Evolutionary conservation across 2,329 filamentous ascomycete species (phyloP).

Genomic region (Exophiala mesophila): DNA sequence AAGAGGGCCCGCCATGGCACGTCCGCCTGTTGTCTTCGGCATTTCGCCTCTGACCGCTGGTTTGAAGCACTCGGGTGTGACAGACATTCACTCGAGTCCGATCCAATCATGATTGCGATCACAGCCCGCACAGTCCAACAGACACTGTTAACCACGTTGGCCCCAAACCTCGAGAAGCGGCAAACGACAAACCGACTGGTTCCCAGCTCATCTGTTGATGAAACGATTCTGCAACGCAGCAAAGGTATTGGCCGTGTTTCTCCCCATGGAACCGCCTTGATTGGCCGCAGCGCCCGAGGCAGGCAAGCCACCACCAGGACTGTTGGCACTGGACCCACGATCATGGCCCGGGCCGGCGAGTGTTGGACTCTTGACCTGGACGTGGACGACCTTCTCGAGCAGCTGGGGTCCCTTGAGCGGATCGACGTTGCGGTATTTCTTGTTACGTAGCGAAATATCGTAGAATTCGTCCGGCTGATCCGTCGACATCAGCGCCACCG

Average conservation of each 20-base stretch:
- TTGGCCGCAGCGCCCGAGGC: conserved; percentile 38
- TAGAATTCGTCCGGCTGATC: conserved; percentile 97
- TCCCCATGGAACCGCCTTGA: conserved; percentile 33
- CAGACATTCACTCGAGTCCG: no score
- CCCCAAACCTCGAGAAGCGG: no score
- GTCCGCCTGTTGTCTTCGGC: no score
- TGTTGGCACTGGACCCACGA: conserved; percentile 8
- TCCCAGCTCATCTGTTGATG: conserved; percentile 19
- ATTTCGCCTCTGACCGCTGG: no score
- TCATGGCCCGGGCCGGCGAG: not conserved
- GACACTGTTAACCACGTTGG: no score
- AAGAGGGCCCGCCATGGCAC: no score
- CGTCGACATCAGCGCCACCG: conserved; percentile 76
- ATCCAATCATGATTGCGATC: no score
- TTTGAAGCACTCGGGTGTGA: no score
- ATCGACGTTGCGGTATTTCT: conserved; percentile 90
- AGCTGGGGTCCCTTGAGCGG: conserved; percentile 81
- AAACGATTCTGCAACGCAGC: conserved; percentile 25
- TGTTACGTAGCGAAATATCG: conserved; percentile 81
- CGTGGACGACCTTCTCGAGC: conserved; percentile 66
- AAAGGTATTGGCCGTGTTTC: conserved; percentile 18
- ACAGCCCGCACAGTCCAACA: no score
- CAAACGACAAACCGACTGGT: no score
- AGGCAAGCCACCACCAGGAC: not conserved
- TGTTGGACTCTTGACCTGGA: conserved; percentile 11